These are phyloP conservation scores for Penicillium paxilli DNA, from an alignment of 495 filamentous ascomycete species.

Conservation along the genomic window DNA sequence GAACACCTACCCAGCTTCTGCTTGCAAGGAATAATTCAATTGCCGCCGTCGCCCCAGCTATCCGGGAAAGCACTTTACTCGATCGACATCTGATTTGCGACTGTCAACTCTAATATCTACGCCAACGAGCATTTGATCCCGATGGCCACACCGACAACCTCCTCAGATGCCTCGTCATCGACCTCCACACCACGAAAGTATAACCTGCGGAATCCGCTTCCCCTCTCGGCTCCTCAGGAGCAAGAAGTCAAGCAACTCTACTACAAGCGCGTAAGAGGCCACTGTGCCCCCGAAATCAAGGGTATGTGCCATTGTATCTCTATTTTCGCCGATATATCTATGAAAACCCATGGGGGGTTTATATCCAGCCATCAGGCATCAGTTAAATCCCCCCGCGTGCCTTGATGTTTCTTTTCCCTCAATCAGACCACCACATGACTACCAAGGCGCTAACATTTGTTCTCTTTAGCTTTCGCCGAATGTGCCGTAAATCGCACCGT, in stretches of 20 bases:
- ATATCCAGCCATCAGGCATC: no score
- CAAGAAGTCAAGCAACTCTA: conserved; percentile 87
- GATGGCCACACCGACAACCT: conserved; percentile 27
- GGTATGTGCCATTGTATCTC: conserved; percentile 54
- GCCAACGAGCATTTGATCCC: conserved; percentile 14
- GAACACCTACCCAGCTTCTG: not conserved
- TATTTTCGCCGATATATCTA: not conserved
- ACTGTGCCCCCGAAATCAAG: conserved; percentile 84
- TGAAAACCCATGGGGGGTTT: not conserved
- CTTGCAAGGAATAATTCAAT: not conserved
- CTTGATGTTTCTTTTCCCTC: not conserved
- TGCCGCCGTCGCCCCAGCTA: not conserved
- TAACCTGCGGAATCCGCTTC: conserved; percentile 74
- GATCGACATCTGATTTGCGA: conserved; percentile 9
- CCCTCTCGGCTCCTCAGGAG: conserved; percentile 91
- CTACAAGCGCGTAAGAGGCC: conserved; percentile 76
- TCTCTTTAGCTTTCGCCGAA: conserved; percentile 72
- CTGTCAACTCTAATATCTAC: conserved; percentile 14
- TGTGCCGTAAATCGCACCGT: conserved; percentile 86
- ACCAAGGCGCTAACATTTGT: conserved; percentile 6
- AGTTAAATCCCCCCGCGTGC: not conserved
- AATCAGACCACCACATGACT: not conserved
- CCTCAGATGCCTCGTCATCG: conserved; percentile 19
- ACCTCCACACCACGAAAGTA: conserved; percentile 25
- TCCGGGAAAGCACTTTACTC: conserved; percentile 3